phyloP scores from a whole-genome alignment of 345 rosid species.

The Brassica napus region Da-Ae NC_063449.1:34037501-34038000 shows the following conservation, averaged over 20 bases:
- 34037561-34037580: slow-evolving; percentile 40
- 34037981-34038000: slow-evolving; percentile 51
- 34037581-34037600: slow-evolving; percentile 44
- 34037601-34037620: slow-evolving; percentile 49
- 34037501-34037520: slow-evolving; percentile 31
- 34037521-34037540: slow-evolving; percentile 14
- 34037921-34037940: slow-evolving; percentile 40
- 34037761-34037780: slow-evolving; percentile 36
- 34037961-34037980: slow-evolving; percentile 48
- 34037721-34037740: slow-evolving; percentile 36
- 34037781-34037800: slow-evolving; percentile 45
- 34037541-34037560: slow-evolving; percentile 32
- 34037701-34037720: slow-evolving; percentile 34
- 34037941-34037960: slow-evolving; percentile 41
- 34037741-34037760: slow-evolving; percentile 39
- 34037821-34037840: slow-evolving; percentile 37
- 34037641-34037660: slow-evolving; percentile 42
- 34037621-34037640: slow-evolving; percentile 36
- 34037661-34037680: slow-evolving; percentile 48
- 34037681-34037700: slow-evolving; percentile 43
- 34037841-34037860: slow-evolving; percentile 44
- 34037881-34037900: slow-evolving; percentile 48
- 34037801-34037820: slow-evolving; percentile 36
- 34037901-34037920: slow-evolving; percentile 47
- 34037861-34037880: slow-evolving; percentile 43